Conservation (phyloP, 2,329 filamentous ascomycete genomes). For the Phyllosticta citriasiana region DNA sequence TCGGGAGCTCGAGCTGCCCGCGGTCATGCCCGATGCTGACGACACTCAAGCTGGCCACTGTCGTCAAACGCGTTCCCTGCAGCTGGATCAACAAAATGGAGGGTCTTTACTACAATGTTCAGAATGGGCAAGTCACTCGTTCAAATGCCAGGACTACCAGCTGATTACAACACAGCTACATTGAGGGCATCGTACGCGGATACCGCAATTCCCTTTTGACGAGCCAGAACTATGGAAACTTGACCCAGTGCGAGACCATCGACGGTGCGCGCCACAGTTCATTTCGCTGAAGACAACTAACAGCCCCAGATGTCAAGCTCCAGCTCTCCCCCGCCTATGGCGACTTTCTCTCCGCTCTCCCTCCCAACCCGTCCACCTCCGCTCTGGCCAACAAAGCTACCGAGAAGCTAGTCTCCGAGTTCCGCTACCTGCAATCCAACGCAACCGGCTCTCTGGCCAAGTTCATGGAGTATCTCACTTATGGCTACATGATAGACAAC, state of each 20-base stretch:
- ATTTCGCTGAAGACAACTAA: background rate
- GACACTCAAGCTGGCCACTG: background rate
- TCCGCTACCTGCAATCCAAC: constrained; percentile 91
- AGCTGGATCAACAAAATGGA: constrained; percentile 52
- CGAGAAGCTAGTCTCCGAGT: constrained; percentile 95
- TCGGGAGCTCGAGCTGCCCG: background rate
- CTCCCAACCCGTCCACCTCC: constrained; percentile 94
- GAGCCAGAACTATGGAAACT: constrained; percentile 81
- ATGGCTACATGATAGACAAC: constrained; percentile 99
- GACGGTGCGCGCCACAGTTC: constrained; percentile 56
- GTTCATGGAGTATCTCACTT: constrained; percentile 97
- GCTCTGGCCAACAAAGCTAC: constrained; percentile 90
- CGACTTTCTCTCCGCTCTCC: constrained; percentile 87
- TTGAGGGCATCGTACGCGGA: constrained; percentile 94
- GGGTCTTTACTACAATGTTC: constrained; percentile 88
- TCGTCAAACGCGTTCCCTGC: background rate
- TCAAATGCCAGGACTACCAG: background rate
- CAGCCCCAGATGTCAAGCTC: constrained; percentile 74
- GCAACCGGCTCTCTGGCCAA: constrained; percentile 81
- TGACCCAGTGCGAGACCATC: constrained; percentile 95
- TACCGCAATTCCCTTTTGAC: constrained; percentile 93
- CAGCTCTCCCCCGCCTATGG: constrained; percentile 95
- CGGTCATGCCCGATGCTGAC: background rate
- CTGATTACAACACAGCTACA: constrained; percentile 53
- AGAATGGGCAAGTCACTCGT: constrained; percentile 60